Base-by-base conservation (phyloP, 2,329 filamentous ascomycete species). In the Juglanconis sp. region DNA sequence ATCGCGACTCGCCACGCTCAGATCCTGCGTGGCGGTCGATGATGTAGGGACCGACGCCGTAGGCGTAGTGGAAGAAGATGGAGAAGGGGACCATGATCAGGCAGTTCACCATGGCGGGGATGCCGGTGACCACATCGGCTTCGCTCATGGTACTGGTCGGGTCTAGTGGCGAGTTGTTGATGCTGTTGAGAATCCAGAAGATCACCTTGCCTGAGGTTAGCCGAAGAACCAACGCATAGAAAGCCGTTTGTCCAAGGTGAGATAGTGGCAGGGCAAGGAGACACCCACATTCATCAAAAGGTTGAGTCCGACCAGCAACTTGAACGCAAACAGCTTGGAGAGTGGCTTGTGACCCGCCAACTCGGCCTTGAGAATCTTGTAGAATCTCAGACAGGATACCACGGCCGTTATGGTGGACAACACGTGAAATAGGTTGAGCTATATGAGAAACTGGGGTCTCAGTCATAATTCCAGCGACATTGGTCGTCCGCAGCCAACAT, bases 281-380 rank as follows among this genome's bases (percentile, higher is more conserved):
- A 30, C 10, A 52, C 68, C 57, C 59, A 71, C 70, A 34, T 65
- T 61, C 65, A 73, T 68, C 4, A 72, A 7, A 35, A 73, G 70
- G 1, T 63, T 65, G 7, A 73, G 46, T 42, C 68, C 67, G 17
- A 75, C 67, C 31, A 75, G 69, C 8, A 72, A 55, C 60, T 74
- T 75, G 65, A 74, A 73, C 1, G 70, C 68, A 10, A 71, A 44
- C 1, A 74, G 63, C 48, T 74, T 74, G 4, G 62, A 53, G 4
- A 74, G 46, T 15, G 71, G 68, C 52, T 69, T 65, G 63, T 71
- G 66, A 13, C 66, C 65, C 13, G 63, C 54, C 31, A 74, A 61
- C 35, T 71, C 56, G 2, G 57, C 31, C 44, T 70, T 71, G n/a
- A 72, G 59, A 0, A 62, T 59, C 4, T 17, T 54, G 63, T 72